Evolutionary conservation across 73 alveolate genomes (phyloP).

Genomic region (Paramecium sexaurelia): DNA sequence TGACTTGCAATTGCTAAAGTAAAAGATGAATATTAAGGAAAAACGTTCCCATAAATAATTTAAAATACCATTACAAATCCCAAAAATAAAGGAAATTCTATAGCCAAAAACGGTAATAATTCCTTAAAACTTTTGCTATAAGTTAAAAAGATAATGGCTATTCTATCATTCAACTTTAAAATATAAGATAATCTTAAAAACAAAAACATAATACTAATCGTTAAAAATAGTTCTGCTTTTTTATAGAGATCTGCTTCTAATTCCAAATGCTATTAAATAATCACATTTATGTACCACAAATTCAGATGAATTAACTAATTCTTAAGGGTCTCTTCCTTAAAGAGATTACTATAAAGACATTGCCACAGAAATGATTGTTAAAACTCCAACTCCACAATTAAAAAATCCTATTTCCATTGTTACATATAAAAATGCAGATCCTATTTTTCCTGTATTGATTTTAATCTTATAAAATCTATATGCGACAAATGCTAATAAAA

Average conservation of each 20-base stretch:
- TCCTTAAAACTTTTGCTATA: constrained; percentile 39
- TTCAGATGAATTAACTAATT: background rate
- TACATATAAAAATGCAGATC: constrained; percentile 1
- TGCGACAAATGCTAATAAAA: background rate
- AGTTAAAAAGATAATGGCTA: constrained; percentile 2
- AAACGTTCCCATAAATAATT: constrained; percentile 20
- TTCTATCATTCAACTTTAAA: constrained; percentile 24
- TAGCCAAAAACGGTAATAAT: constrained; percentile 38
- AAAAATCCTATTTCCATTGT: constrained; percentile 27
- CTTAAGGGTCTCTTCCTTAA: background rate
- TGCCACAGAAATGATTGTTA: background rate
- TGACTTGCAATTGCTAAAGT: background rate
- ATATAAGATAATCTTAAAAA: constrained; percentile 33
- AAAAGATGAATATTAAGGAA: constrained; percentile 20
- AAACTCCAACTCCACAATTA: background rate
- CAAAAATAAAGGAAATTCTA: constrained; percentile 16
- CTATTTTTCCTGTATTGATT: constrained; percentile 7
- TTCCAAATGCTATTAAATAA: background rate
- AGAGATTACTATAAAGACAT: background rate
- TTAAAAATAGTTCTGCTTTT: background rate
- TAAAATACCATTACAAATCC: constrained; percentile 42
- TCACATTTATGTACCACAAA: background rate
- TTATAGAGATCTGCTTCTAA: constrained; percentile 1
- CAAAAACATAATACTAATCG: constrained; percentile 16
- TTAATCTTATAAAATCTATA: background rate